Evolutionary conservation across 2,329 filamentous ascomycete species (phyloP).

Genomic region (Aspergillus sp.): DNA sequence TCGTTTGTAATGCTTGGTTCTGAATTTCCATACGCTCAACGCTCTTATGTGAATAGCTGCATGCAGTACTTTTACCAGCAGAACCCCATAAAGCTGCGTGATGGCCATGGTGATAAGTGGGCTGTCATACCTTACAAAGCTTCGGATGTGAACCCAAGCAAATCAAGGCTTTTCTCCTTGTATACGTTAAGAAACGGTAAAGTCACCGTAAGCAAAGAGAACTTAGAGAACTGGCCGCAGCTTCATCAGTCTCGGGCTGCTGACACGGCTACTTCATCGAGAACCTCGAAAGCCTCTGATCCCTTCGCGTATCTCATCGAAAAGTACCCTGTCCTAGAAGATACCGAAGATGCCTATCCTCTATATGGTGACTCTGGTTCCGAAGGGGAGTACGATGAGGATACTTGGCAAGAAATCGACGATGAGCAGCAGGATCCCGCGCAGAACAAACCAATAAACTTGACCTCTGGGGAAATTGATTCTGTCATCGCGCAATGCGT

Average conservation of each 20-base stretch:
- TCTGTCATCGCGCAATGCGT: constrained; percentile 53
- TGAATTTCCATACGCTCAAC: constrained; percentile 18
- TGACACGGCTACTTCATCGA: not conserved
- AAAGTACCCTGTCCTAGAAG: constrained; percentile 38
- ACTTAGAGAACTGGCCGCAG: constrained; percentile 23
- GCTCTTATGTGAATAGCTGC: constrained; percentile 25
- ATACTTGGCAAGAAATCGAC: constrained; percentile 59
- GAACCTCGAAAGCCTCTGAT: constrained; percentile 6
- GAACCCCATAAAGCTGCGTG: constrained; percentile 14
- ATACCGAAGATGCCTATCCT: constrained; percentile 43
- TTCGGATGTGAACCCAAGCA: constrained; percentile 4
- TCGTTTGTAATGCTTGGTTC: constrained; percentile 19
- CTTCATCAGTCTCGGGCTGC: constrained; percentile 6
- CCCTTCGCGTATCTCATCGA: constrained; percentile 33
- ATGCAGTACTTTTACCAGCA: constrained; percentile 24
- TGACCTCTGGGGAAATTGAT: constrained; percentile 47
- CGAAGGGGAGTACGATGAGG: constrained; percentile 52
- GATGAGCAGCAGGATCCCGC: constrained; percentile 37
- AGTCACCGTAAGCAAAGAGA: constrained; percentile 21
- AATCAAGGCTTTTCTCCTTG: constrained; percentile 22
- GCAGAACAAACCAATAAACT: constrained; percentile 19
- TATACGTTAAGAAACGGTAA: constrained; percentile 20
- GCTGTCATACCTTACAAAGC: constrained; percentile 25
- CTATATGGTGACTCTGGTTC: constrained; percentile 53
- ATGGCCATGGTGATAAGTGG: constrained; percentile 13